Evolutionary conservation across 2,329 filamentous ascomycete species (phyloP).

Genomic region (Nothophaeocryptopus gaeumannii): DNA sequence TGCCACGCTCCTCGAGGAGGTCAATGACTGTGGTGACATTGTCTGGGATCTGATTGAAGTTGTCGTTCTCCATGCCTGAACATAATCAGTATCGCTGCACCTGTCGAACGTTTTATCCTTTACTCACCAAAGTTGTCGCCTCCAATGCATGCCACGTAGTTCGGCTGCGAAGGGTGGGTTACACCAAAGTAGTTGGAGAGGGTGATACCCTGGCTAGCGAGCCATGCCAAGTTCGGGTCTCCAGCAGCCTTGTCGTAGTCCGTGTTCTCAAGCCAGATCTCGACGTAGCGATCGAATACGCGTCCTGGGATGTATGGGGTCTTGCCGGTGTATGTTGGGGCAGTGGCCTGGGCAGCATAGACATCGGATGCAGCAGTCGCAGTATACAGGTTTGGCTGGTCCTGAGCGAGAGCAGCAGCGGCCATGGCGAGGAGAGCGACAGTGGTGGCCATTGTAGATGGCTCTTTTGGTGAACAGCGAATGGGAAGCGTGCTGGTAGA

Average conservation of each 20-base stretch:
- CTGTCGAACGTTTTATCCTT: too few species aligned
- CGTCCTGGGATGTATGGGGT: constrained; percentile 64
- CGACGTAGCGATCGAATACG: constrained; percentile 68
- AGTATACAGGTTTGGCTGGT: constrained; percentile 40
- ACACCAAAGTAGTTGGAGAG: constrained; percentile 56
- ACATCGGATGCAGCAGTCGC: constrained; percentile 53
- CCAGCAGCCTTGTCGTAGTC: constrained; percentile 62
- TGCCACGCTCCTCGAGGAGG: constrained; percentile 42
- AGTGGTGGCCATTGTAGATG: constrained; percentile 9
- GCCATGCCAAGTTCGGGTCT: constrained; percentile 59
- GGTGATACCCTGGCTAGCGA: constrained; percentile 61
- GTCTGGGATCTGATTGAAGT: constrained; percentile 51
- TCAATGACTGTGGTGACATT: constrained; percentile 44
- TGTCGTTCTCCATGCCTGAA: constrained; percentile 61
- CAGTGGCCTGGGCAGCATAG: constrained; percentile 57
- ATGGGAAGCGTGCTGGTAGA: too few species aligned
- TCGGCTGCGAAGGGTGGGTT: constrained; percentile 58
- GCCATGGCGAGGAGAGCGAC: constrained; percentile 28
- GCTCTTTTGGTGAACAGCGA: background rate
- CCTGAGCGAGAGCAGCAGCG: constrained; percentile 27
- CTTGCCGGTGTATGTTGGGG: constrained; percentile 58
- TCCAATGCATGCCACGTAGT: constrained; percentile 66
- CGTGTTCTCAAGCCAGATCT: constrained; percentile 75
- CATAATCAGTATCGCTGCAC: too few species aligned
- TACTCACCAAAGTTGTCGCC: constrained; percentile 73